These are phyloP conservation scores for Stagonosporopsis tanaceti DNA, from an alignment of 2,329 filamentous ascomycete species.

Conservation along the genomic window DNA sequence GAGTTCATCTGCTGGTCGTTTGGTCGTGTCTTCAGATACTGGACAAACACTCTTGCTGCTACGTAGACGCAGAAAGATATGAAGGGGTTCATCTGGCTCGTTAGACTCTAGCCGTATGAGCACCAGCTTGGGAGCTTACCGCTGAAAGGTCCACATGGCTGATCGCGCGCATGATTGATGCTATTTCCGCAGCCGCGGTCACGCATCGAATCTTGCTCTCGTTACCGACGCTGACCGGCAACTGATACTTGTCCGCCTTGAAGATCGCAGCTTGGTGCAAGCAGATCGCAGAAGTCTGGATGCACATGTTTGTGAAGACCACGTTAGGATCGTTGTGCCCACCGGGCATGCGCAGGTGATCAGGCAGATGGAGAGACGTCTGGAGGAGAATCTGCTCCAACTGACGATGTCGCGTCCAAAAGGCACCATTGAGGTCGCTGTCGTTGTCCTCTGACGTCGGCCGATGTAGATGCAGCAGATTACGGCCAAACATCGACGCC, in stretches of 20 bases:
- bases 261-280: conserved; percentile 98
- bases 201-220: conserved; percentile 95
- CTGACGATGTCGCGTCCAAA: conserved; percentile 91
- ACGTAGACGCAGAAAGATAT: conserved; percentile 96
- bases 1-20: conserved; percentile 80
- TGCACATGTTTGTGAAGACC: conserved; percentile 94
- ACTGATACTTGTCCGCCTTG: conserved; percentile 88
- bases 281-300: conserved; percentile 95
- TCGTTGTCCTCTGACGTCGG: conserved; percentile 83
- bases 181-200: conserved; percentile 90
- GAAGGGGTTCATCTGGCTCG: conserved; percentile 86
- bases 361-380: conserved; percentile 82
- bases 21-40: conserved; percentile 93
- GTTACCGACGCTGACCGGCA: conserved; percentile 77
- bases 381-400: conserved; percentile 92
- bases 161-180: conserved; percentile 93
- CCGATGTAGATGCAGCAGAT: conserved; percentile 88
- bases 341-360: conserved; percentile 77
- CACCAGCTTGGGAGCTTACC: conserved; percentile 61
- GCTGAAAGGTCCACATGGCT: conserved; percentile 85
- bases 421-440: conserved; percentile 87
- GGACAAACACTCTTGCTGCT: conserved; percentile 92
- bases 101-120: conserved; percentile 9
- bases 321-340: conserved; percentile 82
- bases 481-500: conserved; percentile 89